These are phyloP conservation scores for Talaromyces piceae DNA, from an alignment of 2,329 filamentous ascomycete species.

Conservation along the genomic window DNA sequence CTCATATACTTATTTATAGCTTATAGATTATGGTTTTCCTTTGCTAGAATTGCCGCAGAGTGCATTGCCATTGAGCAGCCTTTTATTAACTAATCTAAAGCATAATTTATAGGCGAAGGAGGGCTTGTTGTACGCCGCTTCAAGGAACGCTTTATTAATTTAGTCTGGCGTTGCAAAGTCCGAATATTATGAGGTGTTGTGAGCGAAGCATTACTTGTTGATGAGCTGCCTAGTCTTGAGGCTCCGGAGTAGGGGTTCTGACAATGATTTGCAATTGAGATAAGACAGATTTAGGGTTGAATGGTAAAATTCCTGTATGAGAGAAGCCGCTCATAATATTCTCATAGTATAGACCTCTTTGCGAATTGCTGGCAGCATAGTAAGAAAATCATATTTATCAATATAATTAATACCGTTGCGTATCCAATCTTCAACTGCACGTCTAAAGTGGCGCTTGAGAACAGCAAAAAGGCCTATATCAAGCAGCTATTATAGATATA, in stretches of 20 bases:
- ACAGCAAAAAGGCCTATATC: background rate
- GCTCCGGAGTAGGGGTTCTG: background rate
- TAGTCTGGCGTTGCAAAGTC: background rate
- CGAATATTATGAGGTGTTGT: constrained; percentile 2
- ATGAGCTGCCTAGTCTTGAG: background rate
- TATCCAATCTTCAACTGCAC: constrained; percentile 1
- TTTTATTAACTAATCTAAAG: background rate
- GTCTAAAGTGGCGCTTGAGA: background rate
- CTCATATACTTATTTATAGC: background rate
- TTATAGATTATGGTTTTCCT: background rate
- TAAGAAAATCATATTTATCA: too few species aligned
- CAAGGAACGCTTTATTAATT: background rate
- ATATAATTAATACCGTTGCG: too few species aligned
- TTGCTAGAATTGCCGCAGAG: background rate
- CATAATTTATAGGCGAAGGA: background rate
- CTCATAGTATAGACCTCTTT: too few species aligned
- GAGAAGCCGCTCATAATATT: background rate
- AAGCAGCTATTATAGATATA: constrained; percentile 1
- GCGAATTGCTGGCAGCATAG: too few species aligned
- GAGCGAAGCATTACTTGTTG: background rate
- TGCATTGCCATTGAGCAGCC: background rate
- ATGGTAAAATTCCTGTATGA: constrained; percentile 1
- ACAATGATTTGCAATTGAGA: constrained; percentile 1
- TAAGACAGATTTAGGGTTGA: background rate
- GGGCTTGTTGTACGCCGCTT: background rate